phyloP scores from a whole-genome alignment of 1,284 basidiomycete genomes.

The Leucocoprinus gongylophorus region DNA sequence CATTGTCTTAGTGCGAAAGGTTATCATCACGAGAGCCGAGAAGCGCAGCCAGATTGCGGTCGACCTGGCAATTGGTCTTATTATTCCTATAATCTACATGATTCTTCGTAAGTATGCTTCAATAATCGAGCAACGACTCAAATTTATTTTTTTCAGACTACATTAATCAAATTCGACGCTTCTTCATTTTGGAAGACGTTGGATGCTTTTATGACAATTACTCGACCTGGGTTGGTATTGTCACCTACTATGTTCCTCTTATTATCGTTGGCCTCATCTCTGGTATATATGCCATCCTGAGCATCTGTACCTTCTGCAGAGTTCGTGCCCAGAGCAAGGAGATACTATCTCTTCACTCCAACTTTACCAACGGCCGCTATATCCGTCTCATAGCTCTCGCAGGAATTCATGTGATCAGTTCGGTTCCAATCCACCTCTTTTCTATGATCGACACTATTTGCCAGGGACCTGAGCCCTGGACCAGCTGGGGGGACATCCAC shows the following conservation, averaged over 20 bases:
- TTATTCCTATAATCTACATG: slow-evolving; percentile 45
- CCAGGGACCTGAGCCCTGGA: slow-evolving; percentile 18
- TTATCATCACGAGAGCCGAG: slow-evolving; percentile 31
- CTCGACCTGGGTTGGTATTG: slow-evolving; percentile 31
- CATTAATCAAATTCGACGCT: slow-evolving; percentile 41
- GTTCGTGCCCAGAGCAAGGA: slow-evolving; percentile 34
- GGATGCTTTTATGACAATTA: slow-evolving; percentile 37
- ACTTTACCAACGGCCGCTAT: slow-evolving; percentile 39
- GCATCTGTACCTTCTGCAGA: slow-evolving; percentile 32
- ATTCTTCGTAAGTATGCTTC: slow-evolving; percentile 22
- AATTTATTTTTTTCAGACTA: slow-evolving; percentile 25
- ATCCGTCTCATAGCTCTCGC: slow-evolving; percentile 59
- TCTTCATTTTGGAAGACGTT: slow-evolving; percentile 39
- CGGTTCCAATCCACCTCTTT: slow-evolving; percentile 19
- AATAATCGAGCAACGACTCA: slow-evolving; percentile 13
- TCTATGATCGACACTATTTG: no score
- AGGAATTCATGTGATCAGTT: slow-evolving; percentile 37
- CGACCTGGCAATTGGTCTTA: slow-evolving; percentile 43
- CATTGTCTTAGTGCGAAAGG: slow-evolving; percentile 37
- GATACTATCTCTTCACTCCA: slow-evolving; percentile 30
- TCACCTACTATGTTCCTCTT: slow-evolving; percentile 32
- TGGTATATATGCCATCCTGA: slow-evolving; percentile 30
- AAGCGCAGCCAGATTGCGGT: slow-evolving; percentile 40
- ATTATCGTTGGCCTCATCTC: slow-evolving; percentile 36
- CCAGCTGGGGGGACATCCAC: slow-evolving; percentile 51